A percentile compares a stretch with the other conserved stretches of the same genome.
Evolutionary conservation across 345 rosid genomes (phyloP).

Genomic region (Rhizophora mangle): DNA sequence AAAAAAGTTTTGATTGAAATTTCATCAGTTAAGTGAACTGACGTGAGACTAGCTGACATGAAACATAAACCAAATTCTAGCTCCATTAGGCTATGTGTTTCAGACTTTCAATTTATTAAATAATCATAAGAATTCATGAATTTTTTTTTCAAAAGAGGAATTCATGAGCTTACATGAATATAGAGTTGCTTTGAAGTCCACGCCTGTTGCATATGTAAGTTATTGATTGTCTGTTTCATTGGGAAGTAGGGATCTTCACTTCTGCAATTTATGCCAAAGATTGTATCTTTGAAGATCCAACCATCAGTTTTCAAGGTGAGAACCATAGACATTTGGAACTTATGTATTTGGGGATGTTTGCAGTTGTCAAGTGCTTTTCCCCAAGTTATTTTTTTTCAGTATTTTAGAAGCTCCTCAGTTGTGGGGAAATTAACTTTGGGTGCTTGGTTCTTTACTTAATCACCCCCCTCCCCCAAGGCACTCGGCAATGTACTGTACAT

Average conservation of each 20-base stretch:
- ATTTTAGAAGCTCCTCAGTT: not conserved
- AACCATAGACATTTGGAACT: not conserved
- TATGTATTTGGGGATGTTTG: not conserved
- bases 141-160: too few species aligned
- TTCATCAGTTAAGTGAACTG: too few species aligned
- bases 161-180: too few species aligned
- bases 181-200: not conserved
- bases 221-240: not conserved
- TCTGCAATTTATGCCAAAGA: constrained; percentile 57
- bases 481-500: too few species aligned
- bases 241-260: constrained; percentile 62
- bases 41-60: too few species aligned
- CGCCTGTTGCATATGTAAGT: not conserved
- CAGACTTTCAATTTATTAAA: too few species aligned
- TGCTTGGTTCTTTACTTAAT: too few species aligned
- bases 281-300: constrained; percentile 87
- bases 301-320: constrained; percentile 77
- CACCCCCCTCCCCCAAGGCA: too few species aligned
- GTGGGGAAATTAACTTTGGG: not conserved
- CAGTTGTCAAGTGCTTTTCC: not conserved
- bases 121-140: too few species aligned
- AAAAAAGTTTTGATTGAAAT: too few species aligned
- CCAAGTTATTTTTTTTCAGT: not conserved
- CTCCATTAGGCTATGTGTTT: too few species aligned
- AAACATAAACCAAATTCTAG: too few species aligned